A percentile compares a stretch with the other conserved stretches of the same genome.
phyloP scores from a whole-genome alignment of 1,284 basidiomycete species.

The Microbotryomycetes sp. region DNA sequence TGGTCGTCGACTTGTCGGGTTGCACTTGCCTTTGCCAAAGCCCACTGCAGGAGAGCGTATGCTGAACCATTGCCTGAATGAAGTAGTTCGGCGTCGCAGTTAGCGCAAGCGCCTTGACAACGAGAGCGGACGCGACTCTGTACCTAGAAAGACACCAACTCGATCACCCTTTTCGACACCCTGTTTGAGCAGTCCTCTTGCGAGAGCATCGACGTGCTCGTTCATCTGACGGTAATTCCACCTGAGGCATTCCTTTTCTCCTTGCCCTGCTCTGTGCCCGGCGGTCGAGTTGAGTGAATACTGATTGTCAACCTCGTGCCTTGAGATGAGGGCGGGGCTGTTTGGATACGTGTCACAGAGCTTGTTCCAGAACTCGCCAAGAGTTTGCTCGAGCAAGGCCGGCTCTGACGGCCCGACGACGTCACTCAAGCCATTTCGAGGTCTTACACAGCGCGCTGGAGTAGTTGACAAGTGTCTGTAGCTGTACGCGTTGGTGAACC shows the following conservation, averaged over 20 bases:
- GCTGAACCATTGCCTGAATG: conserved; percentile 46
- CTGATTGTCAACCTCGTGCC: conserved; percentile 52
- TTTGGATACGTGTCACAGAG: conserved; percentile 50
- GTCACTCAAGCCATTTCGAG: background rate
- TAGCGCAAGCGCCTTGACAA: background rate
- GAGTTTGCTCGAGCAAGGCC: conserved; percentile 55
- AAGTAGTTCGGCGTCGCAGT: background rate
- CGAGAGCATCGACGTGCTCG: conserved; percentile 57
- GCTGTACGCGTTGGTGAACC: too few species aligned
- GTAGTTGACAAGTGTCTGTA: background rate
- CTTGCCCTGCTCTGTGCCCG: conserved; percentile 28
- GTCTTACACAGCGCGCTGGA: background rate
- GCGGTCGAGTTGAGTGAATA: conserved; percentile 39
- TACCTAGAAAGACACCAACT: conserved; percentile 67
- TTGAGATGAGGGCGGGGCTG: conserved; percentile 59
- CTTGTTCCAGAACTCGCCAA: conserved; percentile 57
- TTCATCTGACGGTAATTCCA: conserved; percentile 71
- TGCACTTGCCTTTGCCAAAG: conserved; percentile 48
- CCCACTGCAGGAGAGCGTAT: conserved; percentile 75
- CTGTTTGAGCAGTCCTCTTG: conserved; percentile 59
- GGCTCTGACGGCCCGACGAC: conserved; percentile 53
- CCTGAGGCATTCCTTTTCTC: conserved; percentile 56
- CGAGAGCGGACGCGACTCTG: conserved; percentile 45
- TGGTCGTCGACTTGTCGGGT: background rate
- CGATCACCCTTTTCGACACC: conserved; percentile 70